Conservation (phyloP, 495 filamentous ascomycete genomes). For the Hypomontagnella monticulosa region DNA sequence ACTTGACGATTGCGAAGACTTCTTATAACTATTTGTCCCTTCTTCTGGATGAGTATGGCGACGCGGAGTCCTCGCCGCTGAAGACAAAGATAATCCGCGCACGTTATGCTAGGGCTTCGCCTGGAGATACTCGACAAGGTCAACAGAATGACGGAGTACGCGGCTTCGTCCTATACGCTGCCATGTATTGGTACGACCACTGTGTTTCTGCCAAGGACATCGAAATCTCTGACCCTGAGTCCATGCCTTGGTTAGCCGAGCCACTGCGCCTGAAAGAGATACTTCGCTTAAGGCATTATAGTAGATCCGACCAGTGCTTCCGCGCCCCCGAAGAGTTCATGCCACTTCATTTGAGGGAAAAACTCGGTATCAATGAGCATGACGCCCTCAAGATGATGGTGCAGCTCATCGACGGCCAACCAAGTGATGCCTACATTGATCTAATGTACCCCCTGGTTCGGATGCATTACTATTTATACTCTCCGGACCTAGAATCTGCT, state of each 20-base stretch:
- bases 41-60: neutral
- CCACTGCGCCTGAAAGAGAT: conserved; percentile 1
- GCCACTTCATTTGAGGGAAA: conserved; percentile 10
- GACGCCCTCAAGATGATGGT: conserved; percentile 8
- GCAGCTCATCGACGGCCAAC: conserved; percentile 1
- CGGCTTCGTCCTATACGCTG: conserved; percentile 3
- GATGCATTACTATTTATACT: too few relatives aligned
- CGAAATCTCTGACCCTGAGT: neutral
- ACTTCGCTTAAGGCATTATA: neutral
- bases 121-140: neutral
- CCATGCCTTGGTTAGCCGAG: conserved; percentile 7
- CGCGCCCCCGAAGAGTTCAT: neutral
- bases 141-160: neutral
- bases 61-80: neutral
- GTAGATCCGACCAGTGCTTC: neutral
- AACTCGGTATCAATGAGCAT: conserved; percentile 3
- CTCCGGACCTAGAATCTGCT: neutral
- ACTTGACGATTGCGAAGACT: conserved; percentile 5
- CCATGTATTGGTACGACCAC: conserved; percentile 25
- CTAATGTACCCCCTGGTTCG: conserved; percentile 2
- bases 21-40: conserved; percentile 21
- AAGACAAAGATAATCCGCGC: neutral
- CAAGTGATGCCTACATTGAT: conserved; percentile 3
- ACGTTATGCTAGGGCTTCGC: neutral
- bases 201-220: neutral